A percentile compares a stretch with the other conserved stretches of the same genome.
Conservation (phyloP, 257 asterid genomes). For the Penstemon davidsonii region DNA sequence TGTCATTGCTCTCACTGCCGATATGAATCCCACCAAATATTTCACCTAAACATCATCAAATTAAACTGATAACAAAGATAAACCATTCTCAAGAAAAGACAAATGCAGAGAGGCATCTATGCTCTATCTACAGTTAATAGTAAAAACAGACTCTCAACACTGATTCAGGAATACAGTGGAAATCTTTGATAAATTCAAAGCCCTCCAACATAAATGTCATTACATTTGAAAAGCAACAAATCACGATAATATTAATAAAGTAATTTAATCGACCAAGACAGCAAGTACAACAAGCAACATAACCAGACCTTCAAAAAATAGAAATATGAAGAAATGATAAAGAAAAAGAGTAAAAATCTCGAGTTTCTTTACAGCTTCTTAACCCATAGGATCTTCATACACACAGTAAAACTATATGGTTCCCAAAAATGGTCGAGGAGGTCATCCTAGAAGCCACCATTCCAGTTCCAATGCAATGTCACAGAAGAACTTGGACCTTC, state of each 20-base stretch:
- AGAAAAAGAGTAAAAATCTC: constrained; percentile 4
- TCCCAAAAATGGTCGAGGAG: neutral
- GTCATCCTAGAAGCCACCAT: neutral
- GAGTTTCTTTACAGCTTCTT: neutral
- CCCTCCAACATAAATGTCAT: neutral
- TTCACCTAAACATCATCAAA: constrained; percentile 58
- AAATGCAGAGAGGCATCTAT: neutral
- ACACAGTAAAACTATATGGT: neutral
- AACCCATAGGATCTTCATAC: neutral
- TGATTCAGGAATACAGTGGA: neutral
- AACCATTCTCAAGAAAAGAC: constrained; percentile 7
- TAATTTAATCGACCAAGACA: neutral
- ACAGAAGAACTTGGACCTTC: neutral
- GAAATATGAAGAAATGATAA: too few relatives aligned
- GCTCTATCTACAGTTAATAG: neutral
- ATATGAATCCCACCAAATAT: constrained; percentile 76
- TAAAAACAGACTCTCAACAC: neutral
- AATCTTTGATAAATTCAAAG: constrained; percentile 3
- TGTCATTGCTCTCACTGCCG: constrained; percentile 57
- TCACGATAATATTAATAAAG: too few relatives aligned
- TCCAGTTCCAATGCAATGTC: neutral
- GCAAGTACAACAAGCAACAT: neutral
- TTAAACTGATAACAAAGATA: constrained; percentile 6
- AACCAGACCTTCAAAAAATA: neutral
- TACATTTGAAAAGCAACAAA: too few relatives aligned